Conservation (phyloP, 441 rosid species). For the Arabidopsis lyrata region DNA sequence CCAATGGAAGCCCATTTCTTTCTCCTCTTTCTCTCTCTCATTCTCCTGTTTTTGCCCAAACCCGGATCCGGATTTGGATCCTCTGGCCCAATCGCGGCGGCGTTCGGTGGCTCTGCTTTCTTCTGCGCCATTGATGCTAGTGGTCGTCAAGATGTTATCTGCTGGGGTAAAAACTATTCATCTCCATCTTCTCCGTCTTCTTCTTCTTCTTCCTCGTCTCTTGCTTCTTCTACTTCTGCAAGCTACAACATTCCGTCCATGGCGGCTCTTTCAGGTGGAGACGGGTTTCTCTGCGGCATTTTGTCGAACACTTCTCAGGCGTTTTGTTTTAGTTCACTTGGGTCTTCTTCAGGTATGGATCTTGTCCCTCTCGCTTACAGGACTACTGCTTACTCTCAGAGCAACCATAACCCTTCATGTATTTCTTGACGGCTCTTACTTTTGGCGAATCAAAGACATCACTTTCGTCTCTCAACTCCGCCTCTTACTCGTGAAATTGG, state of each 20-base stretch:
- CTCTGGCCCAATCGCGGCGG: conserved; percentile 81
- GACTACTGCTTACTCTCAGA: conserved; percentile 59
- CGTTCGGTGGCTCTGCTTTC: conserved; percentile 69
- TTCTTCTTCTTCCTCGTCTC: conserved; percentile 36
- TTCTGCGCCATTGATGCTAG: conserved; percentile 95
- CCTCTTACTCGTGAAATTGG: too few species aligned
- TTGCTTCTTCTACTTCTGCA: conserved; percentile 45
- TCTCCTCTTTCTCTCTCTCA: conserved; percentile 45
- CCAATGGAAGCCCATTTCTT: conserved; percentile 48
- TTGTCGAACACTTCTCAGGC: conserved; percentile 67
- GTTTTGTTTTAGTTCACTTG: conserved; percentile 64
- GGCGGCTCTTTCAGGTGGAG: conserved; percentile 76
- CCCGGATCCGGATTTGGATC: conserved; percentile 76
- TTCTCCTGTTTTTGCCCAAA: conserved; percentile 41
- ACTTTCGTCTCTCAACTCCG: too few species aligned
- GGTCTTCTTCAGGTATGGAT: conserved; percentile 53
- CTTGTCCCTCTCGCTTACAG: conserved; percentile 65
- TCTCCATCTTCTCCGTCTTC: conserved; percentile 46
- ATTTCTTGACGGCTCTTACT: too few species aligned
- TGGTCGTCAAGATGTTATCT: conserved; percentile 77
- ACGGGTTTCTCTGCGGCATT: conserved; percentile 78
- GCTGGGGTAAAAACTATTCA: conserved; percentile 76
- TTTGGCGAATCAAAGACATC: too few species aligned
- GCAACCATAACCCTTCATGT: too few species aligned
- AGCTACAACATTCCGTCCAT: conserved; percentile 54